Evolutionary conservation across 345 rosid genomes (phyloP).

Genomic region (Rhodamnia rubescens): DNA sequence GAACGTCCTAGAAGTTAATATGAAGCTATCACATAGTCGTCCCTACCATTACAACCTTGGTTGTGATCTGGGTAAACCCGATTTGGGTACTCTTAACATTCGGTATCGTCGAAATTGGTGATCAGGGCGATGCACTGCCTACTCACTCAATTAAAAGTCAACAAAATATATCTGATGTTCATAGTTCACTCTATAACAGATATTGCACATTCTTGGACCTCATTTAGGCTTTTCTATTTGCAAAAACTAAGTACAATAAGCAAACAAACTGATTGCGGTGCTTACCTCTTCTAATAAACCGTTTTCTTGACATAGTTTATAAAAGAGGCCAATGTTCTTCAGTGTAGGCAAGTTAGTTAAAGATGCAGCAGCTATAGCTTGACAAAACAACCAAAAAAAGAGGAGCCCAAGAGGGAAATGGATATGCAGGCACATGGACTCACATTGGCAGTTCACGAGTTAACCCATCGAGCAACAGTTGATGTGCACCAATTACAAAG

Average conservation of each 20-base stretch:
- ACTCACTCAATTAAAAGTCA: background rate
- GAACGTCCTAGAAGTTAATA: background rate
- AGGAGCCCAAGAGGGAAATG: background rate
- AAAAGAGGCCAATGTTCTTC: background rate
- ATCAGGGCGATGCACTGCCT: background rate
- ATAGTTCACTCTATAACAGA: background rate
- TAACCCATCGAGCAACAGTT: slow-evolving; percentile 52
- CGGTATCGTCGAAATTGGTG: background rate
- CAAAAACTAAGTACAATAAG: background rate
- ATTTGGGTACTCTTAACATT: background rate
- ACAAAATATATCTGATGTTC: background rate
- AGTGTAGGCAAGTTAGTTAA: background rate
- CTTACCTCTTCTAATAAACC: background rate
- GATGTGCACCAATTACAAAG: slow-evolving; percentile 53
- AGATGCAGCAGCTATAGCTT: background rate
- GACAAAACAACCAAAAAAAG: background rate
- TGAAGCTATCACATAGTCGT: background rate
- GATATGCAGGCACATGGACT: slow-evolving; percentile 9
- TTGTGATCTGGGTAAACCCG: background rate
- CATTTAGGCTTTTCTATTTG: background rate
- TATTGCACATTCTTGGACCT: background rate
- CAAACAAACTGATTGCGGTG: background rate
- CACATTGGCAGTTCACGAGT: slow-evolving; percentile 83
- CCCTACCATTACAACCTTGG: background rate
- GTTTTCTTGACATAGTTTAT: background rate